Evolutionary conservation across 345 rosid species (phyloP).

Genomic region (Fremontodendron californicum): DNA sequence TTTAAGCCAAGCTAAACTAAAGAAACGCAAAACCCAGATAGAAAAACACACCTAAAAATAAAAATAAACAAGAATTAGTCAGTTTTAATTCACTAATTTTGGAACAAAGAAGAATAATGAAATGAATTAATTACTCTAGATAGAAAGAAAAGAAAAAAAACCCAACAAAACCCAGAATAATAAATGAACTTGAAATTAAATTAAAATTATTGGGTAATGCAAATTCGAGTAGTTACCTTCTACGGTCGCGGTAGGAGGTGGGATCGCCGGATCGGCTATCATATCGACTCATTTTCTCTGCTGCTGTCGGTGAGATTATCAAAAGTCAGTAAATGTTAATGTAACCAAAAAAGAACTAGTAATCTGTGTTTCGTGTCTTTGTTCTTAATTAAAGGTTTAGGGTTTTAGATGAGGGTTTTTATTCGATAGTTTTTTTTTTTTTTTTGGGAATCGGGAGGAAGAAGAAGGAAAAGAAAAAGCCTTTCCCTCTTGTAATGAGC

Average conservation of each 20-base stretch:
- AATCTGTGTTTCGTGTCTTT: background rate
- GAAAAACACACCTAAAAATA: background rate
- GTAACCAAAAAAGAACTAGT: background rate
- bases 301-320: conserved; percentile 8
- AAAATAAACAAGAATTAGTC: background rate
- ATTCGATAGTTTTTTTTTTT: background rate
- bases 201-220: background rate
- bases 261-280: conserved; percentile 94
- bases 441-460: conserved; percentile 18
- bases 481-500: too few relatives aligned
- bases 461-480: background rate
- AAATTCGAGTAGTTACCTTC: conserved; percentile 44
- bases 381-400: background rate
- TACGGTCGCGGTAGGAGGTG: conserved; percentile 85
- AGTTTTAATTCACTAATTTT: background rate
- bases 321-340: background rate
- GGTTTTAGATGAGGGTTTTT: conserved; percentile 27
- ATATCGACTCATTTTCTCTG: conserved; percentile 76
- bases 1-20: background rate
- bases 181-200: background rate
- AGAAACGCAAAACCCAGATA: background rate
- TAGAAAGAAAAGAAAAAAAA: background rate
- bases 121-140: background rate
- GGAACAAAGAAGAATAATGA: background rate
- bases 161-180: conserved; percentile 2